Conservation (phyloP, 176 grass and related monocot genomes). For the Lolium perenne region DNA sequence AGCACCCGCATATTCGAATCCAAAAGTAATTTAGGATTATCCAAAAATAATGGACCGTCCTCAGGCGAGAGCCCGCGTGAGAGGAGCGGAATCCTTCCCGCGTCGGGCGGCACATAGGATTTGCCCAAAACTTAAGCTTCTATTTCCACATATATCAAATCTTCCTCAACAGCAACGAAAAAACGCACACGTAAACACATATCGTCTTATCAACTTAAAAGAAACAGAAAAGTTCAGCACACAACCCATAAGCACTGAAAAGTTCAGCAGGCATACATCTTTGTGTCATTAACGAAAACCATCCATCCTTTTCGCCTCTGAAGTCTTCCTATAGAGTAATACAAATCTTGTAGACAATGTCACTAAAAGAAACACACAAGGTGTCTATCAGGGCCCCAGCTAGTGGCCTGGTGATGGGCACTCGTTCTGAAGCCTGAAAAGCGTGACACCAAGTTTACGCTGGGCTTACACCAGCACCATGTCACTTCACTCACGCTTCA, state of each 20-base stretch:
- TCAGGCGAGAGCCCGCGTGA: no score
- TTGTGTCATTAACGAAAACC: background rate
- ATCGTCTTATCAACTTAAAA: no score
- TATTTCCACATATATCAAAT: background rate
- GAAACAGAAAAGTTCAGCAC: no score
- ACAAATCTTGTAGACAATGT: background rate
- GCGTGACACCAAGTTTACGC: conserved; percentile 40
- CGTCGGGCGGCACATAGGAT: no score
- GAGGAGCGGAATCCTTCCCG: no score
- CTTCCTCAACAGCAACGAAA: no score
- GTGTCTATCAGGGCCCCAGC: background rate
- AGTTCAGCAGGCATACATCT: background rate
- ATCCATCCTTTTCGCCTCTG: background rate
- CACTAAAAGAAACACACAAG: background rate
- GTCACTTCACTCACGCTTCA: background rate
- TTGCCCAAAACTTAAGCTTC: background rate
- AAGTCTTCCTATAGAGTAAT: background rate
- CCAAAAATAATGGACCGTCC: no score
- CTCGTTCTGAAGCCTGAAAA: background rate
- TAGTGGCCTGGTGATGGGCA: background rate
- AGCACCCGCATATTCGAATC: no score
- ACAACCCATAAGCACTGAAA: no score
- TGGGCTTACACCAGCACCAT: conserved; percentile 42
- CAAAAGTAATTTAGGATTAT: no score
- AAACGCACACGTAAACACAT: no score